Conservation (phyloP, 768 basidiomycete genomes). For the Xerocomus potaroensis region DNA sequence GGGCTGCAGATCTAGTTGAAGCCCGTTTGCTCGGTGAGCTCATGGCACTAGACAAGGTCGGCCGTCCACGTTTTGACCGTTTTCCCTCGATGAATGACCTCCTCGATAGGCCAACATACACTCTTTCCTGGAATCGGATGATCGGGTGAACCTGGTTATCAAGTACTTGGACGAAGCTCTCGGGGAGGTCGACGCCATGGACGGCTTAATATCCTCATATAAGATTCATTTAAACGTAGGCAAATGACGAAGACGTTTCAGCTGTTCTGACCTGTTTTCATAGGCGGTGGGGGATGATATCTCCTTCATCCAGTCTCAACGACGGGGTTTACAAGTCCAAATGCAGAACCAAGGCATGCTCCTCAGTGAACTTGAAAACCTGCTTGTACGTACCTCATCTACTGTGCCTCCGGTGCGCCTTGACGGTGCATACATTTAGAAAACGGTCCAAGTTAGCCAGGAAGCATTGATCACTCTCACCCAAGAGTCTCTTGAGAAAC, state of each 20-base stretch:
- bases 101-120: slow-evolving; percentile 78
- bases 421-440: slow-evolving; percentile 40
- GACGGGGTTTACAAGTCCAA: slow-evolving; percentile 94
- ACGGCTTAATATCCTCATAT: slow-evolving; percentile 84
- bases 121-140: slow-evolving; percentile 95
- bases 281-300: slow-evolving; percentile 97
- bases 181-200: slow-evolving; percentile 85
- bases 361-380: slow-evolving; percentile 78
- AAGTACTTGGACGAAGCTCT: slow-evolving; percentile 89
- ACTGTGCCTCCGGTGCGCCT: not conserved
- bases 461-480: slow-evolving; percentile 71
- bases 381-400: slow-evolving; percentile 53
- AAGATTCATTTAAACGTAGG: slow-evolving; percentile 94
- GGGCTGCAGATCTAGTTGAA: slow-evolving; percentile 89
- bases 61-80: slow-evolving; percentile 5
- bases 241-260: slow-evolving; percentile 2
- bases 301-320: slow-evolving; percentile 91
- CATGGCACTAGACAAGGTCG: slow-evolving; percentile 88
- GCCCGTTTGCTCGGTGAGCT: slow-evolving; percentile 85
- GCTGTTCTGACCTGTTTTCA: slow-evolving; percentile 11
- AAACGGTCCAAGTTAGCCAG: slow-evolving; percentile 91
- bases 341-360: slow-evolving; percentile 91
- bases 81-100: slow-evolving; percentile 1
- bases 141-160: slow-evolving; percentile 79
- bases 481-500: slow-evolving; percentile 85